A percentile compares a stretch with the other conserved stretches of the same genome.
Conservation (phyloP, 768 basidiomycete genomes). For the Naganishia randhawae region DNA sequence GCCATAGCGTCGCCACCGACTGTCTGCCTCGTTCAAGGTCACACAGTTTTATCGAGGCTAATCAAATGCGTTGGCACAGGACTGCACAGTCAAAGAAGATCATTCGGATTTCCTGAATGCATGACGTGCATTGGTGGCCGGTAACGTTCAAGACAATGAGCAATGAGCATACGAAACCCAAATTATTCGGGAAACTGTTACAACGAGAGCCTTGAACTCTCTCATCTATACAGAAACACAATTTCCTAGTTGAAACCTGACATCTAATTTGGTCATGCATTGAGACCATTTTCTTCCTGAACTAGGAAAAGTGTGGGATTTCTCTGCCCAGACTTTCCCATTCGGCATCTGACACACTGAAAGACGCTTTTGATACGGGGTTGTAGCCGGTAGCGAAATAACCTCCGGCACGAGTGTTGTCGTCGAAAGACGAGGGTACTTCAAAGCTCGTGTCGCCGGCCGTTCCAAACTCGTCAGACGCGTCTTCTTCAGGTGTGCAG, state of each 20-base stretch:
- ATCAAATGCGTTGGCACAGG: too few relatives aligned
- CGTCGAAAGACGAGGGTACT: conserved; percentile 9
- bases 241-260: neutral
- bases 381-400: neutral
- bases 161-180: too few relatives aligned
- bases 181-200: too few relatives aligned
- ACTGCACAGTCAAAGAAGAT: too few relatives aligned
- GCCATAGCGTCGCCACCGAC: too few relatives aligned
- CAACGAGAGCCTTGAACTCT: neutral
- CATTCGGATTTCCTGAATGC: too few relatives aligned
- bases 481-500: neutral
- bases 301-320: neutral
- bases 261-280: neutral
- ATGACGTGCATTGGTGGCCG: too few relatives aligned
- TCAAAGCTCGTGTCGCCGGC: neutral
- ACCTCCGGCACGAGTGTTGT: neutral
- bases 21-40: too few relatives aligned
- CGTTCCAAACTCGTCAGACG: conserved; percentile 2
- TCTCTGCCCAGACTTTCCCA: neutral
- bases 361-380: neutral
- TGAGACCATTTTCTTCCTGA: neutral
- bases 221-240: neutral
- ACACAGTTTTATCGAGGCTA: too few relatives aligned
- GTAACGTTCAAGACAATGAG: too few relatives aligned
- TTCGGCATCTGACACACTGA: neutral